Conservation (phyloP, 257 asterid genomes). For the Sherardia arvensis region DNA sequence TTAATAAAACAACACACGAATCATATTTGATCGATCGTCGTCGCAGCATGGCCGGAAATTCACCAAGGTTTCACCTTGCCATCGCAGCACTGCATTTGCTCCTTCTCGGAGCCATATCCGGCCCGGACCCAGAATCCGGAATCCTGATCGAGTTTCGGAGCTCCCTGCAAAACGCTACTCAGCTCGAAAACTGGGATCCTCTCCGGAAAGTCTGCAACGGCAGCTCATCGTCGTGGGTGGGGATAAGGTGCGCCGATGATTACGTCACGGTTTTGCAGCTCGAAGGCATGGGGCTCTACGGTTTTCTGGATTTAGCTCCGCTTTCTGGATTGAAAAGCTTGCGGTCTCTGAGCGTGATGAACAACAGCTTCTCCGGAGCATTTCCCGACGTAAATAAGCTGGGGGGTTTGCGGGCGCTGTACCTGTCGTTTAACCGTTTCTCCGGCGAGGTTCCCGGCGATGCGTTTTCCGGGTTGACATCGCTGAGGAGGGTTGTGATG, state of each 20-base stretch:
- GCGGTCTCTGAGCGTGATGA: conserved; percentile 39
- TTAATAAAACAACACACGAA: neutral
- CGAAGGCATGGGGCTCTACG: conserved; percentile 41
- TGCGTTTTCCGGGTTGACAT: conserved; percentile 43
- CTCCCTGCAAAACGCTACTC: conserved; percentile 32
- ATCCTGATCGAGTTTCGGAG: conserved; percentile 39
- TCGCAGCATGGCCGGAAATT: neutral
- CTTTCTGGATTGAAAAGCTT: conserved; percentile 25
- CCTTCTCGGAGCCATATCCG: neutral
- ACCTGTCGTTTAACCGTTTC: conserved; percentile 41
- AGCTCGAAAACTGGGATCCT: conserved; percentile 33
- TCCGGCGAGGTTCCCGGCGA: conserved; percentile 41
- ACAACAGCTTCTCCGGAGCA: conserved; percentile 38
- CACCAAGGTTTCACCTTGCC: neutral
- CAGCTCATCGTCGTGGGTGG: conserved; percentile 38
- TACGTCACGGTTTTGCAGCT: conserved; percentile 31
- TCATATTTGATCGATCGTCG: neutral
- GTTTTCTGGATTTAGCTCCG: conserved; percentile 25
- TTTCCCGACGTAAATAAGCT: conserved; percentile 38
- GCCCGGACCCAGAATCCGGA: conserved; percentile 11
- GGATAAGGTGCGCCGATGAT: conserved; percentile 36
- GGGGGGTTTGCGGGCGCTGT: conserved; percentile 33
- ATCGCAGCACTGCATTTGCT: neutral
- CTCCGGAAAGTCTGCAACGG: conserved; percentile 27
- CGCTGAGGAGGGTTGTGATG: conserved; percentile 35